A percentile compares a stretch with the other conserved stretches of the same genome.
These are phyloP conservation scores for Cyclotella kingstonii DNA, from an alignment of 108 stramenopile genomes.

Conservation along the genomic window DNA sequence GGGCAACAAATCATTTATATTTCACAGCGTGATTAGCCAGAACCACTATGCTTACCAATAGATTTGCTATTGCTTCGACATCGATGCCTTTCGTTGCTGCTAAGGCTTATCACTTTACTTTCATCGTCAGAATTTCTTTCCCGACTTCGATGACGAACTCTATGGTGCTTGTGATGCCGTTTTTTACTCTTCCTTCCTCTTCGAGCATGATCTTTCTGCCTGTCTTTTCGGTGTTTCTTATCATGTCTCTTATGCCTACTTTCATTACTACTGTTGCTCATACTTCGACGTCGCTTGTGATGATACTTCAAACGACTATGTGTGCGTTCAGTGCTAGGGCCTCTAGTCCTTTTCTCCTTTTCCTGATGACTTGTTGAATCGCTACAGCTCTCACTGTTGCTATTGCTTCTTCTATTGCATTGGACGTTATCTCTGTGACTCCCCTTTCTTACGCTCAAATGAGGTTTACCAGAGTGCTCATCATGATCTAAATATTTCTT, in stretches of 20 bases:
- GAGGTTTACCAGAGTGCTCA: too few relatives aligned
- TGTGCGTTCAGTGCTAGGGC: neutral
- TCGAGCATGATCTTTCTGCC: conserved; percentile 6
- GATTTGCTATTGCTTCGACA: neutral
- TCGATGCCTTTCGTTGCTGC: conserved; percentile 2
- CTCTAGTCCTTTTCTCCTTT: conserved; percentile 1
- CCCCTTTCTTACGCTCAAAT: neutral
- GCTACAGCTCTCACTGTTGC: conserved; percentile 23
- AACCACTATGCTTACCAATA: neutral
- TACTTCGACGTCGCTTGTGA: conserved; percentile 15
- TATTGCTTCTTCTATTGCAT: neutral
- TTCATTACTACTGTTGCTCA: conserved; percentile 20
- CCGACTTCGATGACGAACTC: conserved; percentile 5
- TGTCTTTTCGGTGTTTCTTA: conserved; percentile 26
- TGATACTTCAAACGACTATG: conserved; percentile 20
- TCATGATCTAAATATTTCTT: too few relatives aligned
- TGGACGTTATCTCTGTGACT: neutral
- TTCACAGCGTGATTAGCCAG: too few relatives aligned
- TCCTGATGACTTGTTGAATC: neutral
- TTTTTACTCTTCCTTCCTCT: conserved; percentile 6
- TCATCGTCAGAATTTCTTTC: conserved; percentile 23
- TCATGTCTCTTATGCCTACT: conserved; percentile 25
- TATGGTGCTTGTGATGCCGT: conserved; percentile 1
- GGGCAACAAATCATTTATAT: too few relatives aligned
- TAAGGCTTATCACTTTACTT: conserved; percentile 3